These are phyloP conservation scores for Blastocystis sp. DNA, from an alignment of 352 stramenopile species.

Conservation along the genomic window DNA sequence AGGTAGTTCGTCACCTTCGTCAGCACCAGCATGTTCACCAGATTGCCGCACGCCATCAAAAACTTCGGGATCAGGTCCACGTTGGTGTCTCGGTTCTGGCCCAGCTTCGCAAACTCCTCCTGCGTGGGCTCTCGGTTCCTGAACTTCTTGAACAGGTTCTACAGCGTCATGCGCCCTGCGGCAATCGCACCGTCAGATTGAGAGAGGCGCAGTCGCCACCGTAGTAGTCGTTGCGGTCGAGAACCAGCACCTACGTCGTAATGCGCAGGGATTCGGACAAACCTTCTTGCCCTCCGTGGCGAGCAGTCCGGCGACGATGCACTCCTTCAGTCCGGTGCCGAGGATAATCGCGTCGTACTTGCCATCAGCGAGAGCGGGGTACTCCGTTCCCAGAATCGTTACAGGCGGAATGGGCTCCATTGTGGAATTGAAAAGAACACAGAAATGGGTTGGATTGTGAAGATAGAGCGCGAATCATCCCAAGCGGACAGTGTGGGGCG, in stretches of 20 bases:
- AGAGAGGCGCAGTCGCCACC: slow-evolving; percentile 94
- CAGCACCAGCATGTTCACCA: slow-evolving; percentile 96
- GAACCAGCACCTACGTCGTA: slow-evolving; percentile 83
- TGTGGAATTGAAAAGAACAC: neutral
- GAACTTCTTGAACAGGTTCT: slow-evolving; percentile 76
- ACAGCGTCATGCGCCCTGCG: slow-evolving; percentile 71
- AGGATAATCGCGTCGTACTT: slow-evolving; percentile 99
- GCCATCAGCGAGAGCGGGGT: slow-evolving; percentile 88
- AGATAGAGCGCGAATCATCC: slow-evolving; percentile 3
- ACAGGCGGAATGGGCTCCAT: slow-evolving; percentile 67
- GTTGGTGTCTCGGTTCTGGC: slow-evolving; percentile 97
- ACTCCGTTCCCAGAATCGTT: slow-evolving; percentile 71
- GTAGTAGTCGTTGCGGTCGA: slow-evolving; percentile 98
- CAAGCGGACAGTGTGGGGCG: neutral
- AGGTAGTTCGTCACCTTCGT: slow-evolving; percentile 96
- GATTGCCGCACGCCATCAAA: slow-evolving; percentile 98
- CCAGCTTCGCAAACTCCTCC: slow-evolving; percentile 79
- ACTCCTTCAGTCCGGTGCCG: slow-evolving; percentile 97
- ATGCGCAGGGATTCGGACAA: slow-evolving; percentile 9
- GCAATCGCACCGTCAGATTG: slow-evolving; percentile 96
- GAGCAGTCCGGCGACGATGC: slow-evolving; percentile 93
- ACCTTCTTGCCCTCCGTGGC: slow-evolving; percentile 87
- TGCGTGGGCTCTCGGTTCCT: slow-evolving; percentile 74
- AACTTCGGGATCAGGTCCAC: slow-evolving; percentile 99
- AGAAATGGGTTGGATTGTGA: neutral